These are phyloP conservation scores for Boletus bicolor DNA, from an alignment of 768 basidiomycete genomes.

Conservation along the genomic window DNA sequence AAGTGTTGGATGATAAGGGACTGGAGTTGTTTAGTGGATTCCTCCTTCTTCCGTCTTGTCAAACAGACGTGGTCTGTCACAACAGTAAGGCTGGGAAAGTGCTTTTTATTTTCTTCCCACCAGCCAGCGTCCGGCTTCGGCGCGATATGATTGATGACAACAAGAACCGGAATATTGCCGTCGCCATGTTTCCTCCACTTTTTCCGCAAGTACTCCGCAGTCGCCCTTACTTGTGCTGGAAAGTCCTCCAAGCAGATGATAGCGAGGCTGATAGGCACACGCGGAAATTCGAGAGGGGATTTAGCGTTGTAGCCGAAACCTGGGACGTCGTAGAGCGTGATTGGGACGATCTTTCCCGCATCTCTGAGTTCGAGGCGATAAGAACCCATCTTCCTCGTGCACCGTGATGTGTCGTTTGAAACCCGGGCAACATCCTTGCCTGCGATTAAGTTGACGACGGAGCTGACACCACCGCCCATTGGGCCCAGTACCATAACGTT, in stretches of 20 bases:
- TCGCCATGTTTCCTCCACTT: slow-evolving; percentile 17
- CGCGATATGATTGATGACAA: slow-evolving; percentile 21
- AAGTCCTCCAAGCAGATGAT: slow-evolving; percentile 23
- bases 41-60: slow-evolving; percentile 15
- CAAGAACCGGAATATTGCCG: slow-evolving; percentile 16
- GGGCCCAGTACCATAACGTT: slow-evolving; percentile 28
- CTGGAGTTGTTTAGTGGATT: slow-evolving; percentile 19
- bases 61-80: slow-evolving; percentile 19
- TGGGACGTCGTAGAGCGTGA: slow-evolving; percentile 25
- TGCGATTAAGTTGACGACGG: slow-evolving; percentile 31
- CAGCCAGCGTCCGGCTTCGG: slow-evolving; percentile 18
- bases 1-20: slow-evolving; percentile 17
- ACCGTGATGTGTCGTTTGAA: slow-evolving; percentile 17
- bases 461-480: slow-evolving; percentile 26
- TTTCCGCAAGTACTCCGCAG: slow-evolving; percentile 16
- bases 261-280: slow-evolving; percentile 21
- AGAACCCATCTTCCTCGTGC: slow-evolving; percentile 16
- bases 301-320: slow-evolving; percentile 18
- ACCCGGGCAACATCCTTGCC: slow-evolving; percentile 18
- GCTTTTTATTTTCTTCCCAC: slow-evolving; percentile 24
- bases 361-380: slow-evolving; percentile 18
- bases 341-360: slow-evolving; percentile 2
- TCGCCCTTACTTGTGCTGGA: slow-evolving; percentile 19
- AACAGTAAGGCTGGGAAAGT: slow-evolving; percentile 15
- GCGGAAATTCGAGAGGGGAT: slow-evolving; percentile 19